A percentile compares a stretch with the other conserved stretches of the same genome.
Conservation (phyloP, 768 basidiomycete genomes). For the Mycena galopus region DNA sequence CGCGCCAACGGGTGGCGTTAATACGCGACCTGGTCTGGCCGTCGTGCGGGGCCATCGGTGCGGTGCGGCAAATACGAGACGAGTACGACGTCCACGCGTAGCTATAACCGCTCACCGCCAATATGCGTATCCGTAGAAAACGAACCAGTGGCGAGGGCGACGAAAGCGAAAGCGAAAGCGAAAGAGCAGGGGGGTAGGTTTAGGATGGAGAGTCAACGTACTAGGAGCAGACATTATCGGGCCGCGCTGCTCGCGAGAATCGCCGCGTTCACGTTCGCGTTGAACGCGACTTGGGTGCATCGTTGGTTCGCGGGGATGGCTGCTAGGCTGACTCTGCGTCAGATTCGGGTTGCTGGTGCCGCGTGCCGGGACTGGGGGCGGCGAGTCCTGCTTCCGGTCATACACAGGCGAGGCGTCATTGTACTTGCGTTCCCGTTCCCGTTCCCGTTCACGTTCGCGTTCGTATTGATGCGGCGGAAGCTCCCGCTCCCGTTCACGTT, state of each 20-base stretch:
- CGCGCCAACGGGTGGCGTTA: conserved; percentile 2
- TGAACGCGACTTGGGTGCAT: conserved; percentile 4
- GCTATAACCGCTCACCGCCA: conserved; percentile 4
- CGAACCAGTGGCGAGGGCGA: conserved; percentile 32
- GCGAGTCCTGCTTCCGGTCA: conserved; percentile 19
- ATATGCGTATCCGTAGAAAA: conserved; percentile 1
- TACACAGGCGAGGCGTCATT: conserved; percentile 1
- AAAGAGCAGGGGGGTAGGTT: conserved; percentile 6
- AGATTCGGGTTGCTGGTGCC: conserved; percentile 14
- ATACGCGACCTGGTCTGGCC: background rate
- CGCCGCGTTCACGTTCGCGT: background rate
- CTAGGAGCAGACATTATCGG: conserved; percentile 35
- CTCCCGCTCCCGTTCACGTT: conserved; percentile 15
- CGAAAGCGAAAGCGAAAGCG: background rate
- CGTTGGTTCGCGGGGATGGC: conserved; percentile 9
- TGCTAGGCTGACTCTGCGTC: conserved; percentile 6
- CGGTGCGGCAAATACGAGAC: background rate
- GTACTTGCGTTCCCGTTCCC: background rate
- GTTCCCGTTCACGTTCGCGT: conserved; percentile 4
- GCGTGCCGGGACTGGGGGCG: no score
- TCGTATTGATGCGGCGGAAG: conserved; percentile 20
- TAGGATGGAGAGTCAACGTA: conserved; percentile 38
- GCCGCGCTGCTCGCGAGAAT: conserved; percentile 24
- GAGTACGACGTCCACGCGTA: background rate
- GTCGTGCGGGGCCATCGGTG: background rate